Percentiles rank a stretch among this genome's conserved stretches.
These are phyloP conservation scores for Globisporangium nodosum DNA, from an alignment of 352 stramenopile genomes.

Conservation along the genomic window DNA sequence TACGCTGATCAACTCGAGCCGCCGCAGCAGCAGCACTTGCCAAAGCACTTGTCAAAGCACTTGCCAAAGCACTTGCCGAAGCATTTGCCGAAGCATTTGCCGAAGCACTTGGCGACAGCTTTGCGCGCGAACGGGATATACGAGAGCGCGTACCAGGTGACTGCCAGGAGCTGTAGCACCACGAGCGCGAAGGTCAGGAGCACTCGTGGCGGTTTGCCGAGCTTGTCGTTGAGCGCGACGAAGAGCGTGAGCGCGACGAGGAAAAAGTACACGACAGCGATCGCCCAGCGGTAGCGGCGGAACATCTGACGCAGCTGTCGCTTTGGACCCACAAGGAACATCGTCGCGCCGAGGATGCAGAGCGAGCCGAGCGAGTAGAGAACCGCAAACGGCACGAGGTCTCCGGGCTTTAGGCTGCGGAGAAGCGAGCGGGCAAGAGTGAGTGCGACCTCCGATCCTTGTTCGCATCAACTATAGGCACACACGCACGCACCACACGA, in stretches of 20 bases:
- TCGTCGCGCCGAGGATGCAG: slow-evolving; percentile 24
- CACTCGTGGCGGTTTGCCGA: slow-evolving; percentile 14
- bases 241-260: slow-evolving; percentile 34
- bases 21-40: slow-evolving; percentile 1
- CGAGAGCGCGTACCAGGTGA: slow-evolving; percentile 72
- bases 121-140: slow-evolving; percentile 80
- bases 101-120: slow-evolving; percentile 10
- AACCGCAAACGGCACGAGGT: slow-evolving; percentile 27
- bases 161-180: slow-evolving; percentile 59
- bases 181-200: slow-evolving; percentile 51
- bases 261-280: slow-evolving; percentile 43
- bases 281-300: slow-evolving; percentile 29
- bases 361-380: slow-evolving; percentile 55
- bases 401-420: slow-evolving; percentile 12
- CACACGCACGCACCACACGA: slow-evolving; percentile 1
- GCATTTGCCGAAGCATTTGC: slow-evolving; percentile 3
- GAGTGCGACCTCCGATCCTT: too few relatives aligned
- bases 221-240: slow-evolving; percentile 28
- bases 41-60: too few relatives aligned
- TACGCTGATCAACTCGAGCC: background rate
- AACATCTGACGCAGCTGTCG: slow-evolving; percentile 67
- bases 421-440: background rate
- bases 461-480: background rate
- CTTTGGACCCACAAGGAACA: slow-evolving; percentile 34
- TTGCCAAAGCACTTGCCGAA: background rate